These are phyloP conservation scores for Phaeosphaeriaceae sp. DNA, from an alignment of 2,329 filamentous ascomycete genomes.

Conservation along the genomic window DNA sequence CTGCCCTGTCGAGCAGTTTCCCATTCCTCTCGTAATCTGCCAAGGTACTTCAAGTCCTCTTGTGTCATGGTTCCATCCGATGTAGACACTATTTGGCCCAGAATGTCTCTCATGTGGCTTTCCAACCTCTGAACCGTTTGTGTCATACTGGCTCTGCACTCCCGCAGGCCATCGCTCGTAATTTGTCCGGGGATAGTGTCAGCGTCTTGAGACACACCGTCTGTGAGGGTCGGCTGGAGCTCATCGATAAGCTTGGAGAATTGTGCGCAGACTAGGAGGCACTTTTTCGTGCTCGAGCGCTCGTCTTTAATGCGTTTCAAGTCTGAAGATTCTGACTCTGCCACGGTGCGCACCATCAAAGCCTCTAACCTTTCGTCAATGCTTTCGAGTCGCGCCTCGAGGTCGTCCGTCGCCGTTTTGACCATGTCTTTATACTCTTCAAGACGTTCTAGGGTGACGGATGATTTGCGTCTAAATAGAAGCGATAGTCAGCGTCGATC, in stretches of 20 bases:
- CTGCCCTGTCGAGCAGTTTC: constrained; percentile 10
- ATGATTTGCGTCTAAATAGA: constrained; percentile 17
- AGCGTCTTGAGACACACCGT: neutral
- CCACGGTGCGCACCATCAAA: constrained; percentile 3
- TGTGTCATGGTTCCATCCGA: constrained; percentile 7
- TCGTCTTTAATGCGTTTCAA: constrained; percentile 13
- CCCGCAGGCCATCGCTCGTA: constrained; percentile 12
- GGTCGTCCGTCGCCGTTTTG: constrained; percentile 16
- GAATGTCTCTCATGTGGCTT: constrained; percentile 12
- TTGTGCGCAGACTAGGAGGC: constrained; percentile 15
- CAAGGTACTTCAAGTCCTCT: constrained; percentile 6
- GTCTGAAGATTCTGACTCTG: constrained; percentile 8
- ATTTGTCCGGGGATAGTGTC: constrained; percentile 7
- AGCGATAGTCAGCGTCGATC: neutral
- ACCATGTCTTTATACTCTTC: constrained; percentile 18
- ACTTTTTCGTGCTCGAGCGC: constrained; percentile 17
- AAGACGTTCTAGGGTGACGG: constrained; percentile 11
- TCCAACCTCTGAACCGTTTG: constrained; percentile 13
- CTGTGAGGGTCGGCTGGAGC: constrained; percentile 5
- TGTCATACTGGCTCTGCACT: constrained; percentile 11
- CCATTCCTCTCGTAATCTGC: constrained; percentile 16
- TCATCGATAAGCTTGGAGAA: constrained; percentile 16
- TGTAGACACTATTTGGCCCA: constrained; percentile 9
- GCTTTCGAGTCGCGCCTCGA: constrained; percentile 16
- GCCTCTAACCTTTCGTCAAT: constrained; percentile 19